Conservation (phyloP, 2,329 filamentous ascomycete species). For the Parafenestella ontariensis region DNA sequence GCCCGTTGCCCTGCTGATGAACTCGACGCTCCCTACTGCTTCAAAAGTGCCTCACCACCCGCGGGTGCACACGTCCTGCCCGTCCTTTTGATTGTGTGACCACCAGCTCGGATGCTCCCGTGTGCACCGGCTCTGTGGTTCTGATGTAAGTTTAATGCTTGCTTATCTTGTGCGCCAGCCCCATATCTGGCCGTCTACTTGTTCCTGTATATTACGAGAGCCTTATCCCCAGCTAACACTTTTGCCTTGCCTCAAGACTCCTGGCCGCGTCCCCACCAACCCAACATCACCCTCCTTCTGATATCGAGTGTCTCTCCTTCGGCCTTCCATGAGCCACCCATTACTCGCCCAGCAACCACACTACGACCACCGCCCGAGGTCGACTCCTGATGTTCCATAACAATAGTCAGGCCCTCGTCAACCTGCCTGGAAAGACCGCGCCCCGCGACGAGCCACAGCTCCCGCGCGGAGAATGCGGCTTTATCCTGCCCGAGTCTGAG, state of each 20-base stretch:
- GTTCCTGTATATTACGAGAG: conserved; percentile 39
- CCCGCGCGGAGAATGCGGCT: conserved; percentile 50
- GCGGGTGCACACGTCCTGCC: conserved; percentile 30
- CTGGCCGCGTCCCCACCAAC: conserved; percentile 15
- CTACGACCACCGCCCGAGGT: conserved; percentile 36
- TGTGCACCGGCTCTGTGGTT: conserved; percentile 29
- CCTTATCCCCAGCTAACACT: conserved; percentile 33
- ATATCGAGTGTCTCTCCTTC: conserved; percentile 12
- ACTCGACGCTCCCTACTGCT: conserved; percentile 14
- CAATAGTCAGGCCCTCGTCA: conserved; percentile 36
- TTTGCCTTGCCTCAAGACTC: conserved; percentile 18
- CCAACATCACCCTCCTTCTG: conserved; percentile 8
- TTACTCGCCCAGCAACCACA: conserved; percentile 27
- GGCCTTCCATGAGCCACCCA: conserved; percentile 45
- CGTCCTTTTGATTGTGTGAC: conserved; percentile 33
- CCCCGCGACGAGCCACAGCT: conserved; percentile 39
- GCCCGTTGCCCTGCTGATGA: conserved; percentile 24
- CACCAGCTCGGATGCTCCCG: conserved; percentile 41
- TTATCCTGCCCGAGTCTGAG: conserved; percentile 39
- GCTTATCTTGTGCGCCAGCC: conserved; percentile 44
- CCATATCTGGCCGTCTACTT: conserved; percentile 28
- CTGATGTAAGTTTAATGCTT: conserved; percentile 32
- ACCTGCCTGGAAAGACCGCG: conserved; percentile 39
- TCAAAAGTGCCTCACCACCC: conserved; percentile 28
- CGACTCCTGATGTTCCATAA: conserved; percentile 49